These are phyloP conservation scores for Hura crepitans DNA, from an alignment of 441 rosid species.

Conservation along the genomic window DNA sequence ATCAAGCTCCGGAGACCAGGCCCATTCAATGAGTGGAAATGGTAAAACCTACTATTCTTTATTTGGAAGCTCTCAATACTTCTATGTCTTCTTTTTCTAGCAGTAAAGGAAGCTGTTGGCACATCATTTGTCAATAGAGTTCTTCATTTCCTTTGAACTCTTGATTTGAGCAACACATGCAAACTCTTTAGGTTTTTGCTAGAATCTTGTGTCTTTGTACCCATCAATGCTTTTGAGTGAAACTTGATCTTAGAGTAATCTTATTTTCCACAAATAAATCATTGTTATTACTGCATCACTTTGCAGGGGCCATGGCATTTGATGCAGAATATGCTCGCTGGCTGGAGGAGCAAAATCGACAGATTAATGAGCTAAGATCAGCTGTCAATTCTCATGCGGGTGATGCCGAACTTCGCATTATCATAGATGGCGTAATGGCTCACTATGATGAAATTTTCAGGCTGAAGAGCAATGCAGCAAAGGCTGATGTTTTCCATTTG, in stretches of 20 bases:
- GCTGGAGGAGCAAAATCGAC: slow-evolving; percentile 86
- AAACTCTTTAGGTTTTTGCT: neutral
- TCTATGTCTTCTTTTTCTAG: neutral
- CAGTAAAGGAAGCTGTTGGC: neutral
- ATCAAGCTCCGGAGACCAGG: slow-evolving; percentile 94
- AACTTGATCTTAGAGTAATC: neutral
- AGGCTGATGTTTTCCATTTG: slow-evolving; percentile 92
- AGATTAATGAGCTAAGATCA: slow-evolving; percentile 81
- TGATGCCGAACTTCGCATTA: slow-evolving; percentile 82
- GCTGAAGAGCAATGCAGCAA: slow-evolving; percentile 90
- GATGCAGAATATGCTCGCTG: slow-evolving; percentile 90
- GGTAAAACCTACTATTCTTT: slow-evolving; percentile 40
- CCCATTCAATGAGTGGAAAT: slow-evolving; percentile 83
- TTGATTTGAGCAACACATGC: neutral
- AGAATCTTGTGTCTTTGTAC: neutral
- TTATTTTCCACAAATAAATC: neutral
- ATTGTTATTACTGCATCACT: slow-evolving; percentile 15
- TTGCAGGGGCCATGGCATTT: slow-evolving; percentile 91
- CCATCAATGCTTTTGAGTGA: neutral
- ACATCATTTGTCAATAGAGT: neutral
- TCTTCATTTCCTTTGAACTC: neutral
- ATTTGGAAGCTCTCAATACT: neutral
- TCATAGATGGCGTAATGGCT: slow-evolving; percentile 72
- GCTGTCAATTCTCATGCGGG: slow-evolving; percentile 89
- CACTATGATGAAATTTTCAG: slow-evolving; percentile 88